These are phyloP conservation scores for Combretum micranthum DNA, from an alignment of 345 rosid genomes.

Conservation along the genomic window DNA sequence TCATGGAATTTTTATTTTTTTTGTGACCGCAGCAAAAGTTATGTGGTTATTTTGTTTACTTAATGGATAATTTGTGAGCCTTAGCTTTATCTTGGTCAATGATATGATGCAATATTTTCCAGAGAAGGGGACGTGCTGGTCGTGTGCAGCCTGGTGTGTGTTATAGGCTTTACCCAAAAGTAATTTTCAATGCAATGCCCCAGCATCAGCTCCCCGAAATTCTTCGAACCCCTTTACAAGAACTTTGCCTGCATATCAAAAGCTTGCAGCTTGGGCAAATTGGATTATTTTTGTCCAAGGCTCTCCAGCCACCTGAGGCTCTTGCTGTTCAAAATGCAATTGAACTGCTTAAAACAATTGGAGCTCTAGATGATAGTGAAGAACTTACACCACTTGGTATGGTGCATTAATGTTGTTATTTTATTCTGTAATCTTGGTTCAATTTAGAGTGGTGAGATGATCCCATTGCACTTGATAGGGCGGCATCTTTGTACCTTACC, in stretches of 20 bases:
- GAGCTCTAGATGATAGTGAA: conserved; percentile 80
- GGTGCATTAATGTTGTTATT: conserved; percentile 5
- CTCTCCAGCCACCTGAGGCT: conserved; percentile 91
- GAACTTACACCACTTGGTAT: conserved; percentile 92
- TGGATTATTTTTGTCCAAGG: conserved; percentile 86
- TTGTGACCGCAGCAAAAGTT: too few relatives aligned
- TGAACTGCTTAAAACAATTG: conserved; percentile 88
- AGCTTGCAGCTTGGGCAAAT: conserved; percentile 87
- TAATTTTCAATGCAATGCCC: conserved; percentile 68
- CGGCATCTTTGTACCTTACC: conserved; percentile 81
- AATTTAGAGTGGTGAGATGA: conserved; percentile 7
- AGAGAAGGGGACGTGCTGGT: conserved; percentile 99
- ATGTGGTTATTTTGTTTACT: too few relatives aligned
- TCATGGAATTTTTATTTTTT: too few relatives aligned
- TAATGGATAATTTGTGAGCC: not conserved
- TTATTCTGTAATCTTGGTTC: not conserved
- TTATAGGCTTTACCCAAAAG: conserved; percentile 81
- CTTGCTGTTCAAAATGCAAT: conserved; percentile 95
- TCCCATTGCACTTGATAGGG: conserved; percentile 34
- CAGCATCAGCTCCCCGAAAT: conserved; percentile 90
- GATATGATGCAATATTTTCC: not conserved
- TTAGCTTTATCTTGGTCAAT: not conserved
- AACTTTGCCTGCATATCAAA: conserved; percentile 81
- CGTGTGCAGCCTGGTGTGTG: conserved; percentile 98
- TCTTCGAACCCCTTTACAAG: conserved; percentile 91